phyloP scores from a whole-genome alignment of 2,329 filamentous ascomycete species.

The Xylaria sp. region DNA sequence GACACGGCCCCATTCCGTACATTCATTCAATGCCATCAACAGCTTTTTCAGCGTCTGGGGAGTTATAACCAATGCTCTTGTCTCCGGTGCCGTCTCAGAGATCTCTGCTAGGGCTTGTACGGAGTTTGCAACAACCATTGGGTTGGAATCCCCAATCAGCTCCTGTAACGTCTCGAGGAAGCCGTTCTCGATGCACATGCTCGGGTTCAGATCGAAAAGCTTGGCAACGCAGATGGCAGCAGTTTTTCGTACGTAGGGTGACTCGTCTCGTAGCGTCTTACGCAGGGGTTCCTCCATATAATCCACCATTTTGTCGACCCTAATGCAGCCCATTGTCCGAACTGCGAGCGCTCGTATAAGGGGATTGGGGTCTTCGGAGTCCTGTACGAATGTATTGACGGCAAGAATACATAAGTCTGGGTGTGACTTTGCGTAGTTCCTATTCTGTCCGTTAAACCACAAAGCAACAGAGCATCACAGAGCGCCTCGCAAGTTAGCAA shows the following conservation, averaged over 20 bases:
- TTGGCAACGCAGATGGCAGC: constrained; percentile 98
- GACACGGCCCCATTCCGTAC: constrained; percentile 97
- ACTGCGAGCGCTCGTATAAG: constrained; percentile 94
- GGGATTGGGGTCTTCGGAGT: constrained; percentile 97
- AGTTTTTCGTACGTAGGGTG: constrained; percentile 97
- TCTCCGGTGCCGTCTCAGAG: constrained; percentile 88
- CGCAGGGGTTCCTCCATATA: constrained; percentile 99
- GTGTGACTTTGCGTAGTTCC: constrained; percentile 99
- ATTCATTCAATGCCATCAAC: constrained; percentile 95
- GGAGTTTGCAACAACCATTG: constrained; percentile 98
- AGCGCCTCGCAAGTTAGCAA: not conserved
- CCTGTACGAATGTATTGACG: constrained; percentile 99
- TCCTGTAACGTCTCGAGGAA: constrained; percentile 95
- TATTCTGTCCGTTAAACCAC: constrained; percentile 52
- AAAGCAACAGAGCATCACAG: not conserved
- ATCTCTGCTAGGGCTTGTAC: constrained; percentile 95
- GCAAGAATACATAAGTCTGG: constrained; percentile 98
- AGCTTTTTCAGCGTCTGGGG: constrained; percentile 90
- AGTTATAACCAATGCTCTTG: constrained; percentile 84
- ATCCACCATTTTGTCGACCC: constrained; percentile 99
- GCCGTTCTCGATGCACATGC: constrained; percentile 94
- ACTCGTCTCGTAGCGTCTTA: constrained; percentile 96
- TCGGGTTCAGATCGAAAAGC: constrained; percentile 92
- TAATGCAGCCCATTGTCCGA: constrained; percentile 97
- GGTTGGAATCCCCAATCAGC: constrained; percentile 95